Evolutionary conservation across 805 yeast genomes (phyloP), one percentile per base, ranked within the genome.

Genomic region (Clavispora fructus): DNA sequence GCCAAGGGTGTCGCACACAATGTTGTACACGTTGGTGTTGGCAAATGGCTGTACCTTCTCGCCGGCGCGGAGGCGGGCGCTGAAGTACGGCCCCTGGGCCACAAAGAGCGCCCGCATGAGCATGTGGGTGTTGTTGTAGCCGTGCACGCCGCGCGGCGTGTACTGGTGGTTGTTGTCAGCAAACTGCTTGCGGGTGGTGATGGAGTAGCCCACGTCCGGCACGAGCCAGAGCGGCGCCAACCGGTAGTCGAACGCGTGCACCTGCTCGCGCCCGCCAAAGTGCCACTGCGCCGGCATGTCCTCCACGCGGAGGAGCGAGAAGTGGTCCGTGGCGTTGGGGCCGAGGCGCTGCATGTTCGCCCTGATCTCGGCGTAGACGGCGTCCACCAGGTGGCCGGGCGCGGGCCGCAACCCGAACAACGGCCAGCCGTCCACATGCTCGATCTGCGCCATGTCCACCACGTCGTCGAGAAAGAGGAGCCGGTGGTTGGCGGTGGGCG

Each of bases 161-260:
- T 83, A 84, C 12, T 75, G 71, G 42, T 69, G 62, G 26, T 65
- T 63, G 58, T 73, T 72, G 2, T 69, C 69, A 23, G 74, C 73
- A 77, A 80, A 78, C 47, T 76, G 76, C 16, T 72, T 73, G 46
- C 73, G 76, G 0, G 90, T 86, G 1, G 87, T 76, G 13, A 90
- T 63, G 0, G 86, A 75, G 66, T 85, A 91, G 0, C 97, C 97
- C 6, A 87, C 81, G 31, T 83, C 77, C 0, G 97, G 97, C 2
- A 91, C 70, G 4, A 91, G 61, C 92, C 96, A 87, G 27, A 91
- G 63, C 1, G 95, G 95, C 0, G 97, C 95, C 17, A 89, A 69
- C 49, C 96, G 73, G 40, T 79, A 71, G 46, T 75, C 69, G 58
- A 73, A 85, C 42, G 56, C 55, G 50, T 70, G 75, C 17, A 53